A percentile compares a stretch with the other conserved stretches of the same genome.
Conservation (phyloP, 305 asterid species). For the Caryopteris hybrid region DNA sequence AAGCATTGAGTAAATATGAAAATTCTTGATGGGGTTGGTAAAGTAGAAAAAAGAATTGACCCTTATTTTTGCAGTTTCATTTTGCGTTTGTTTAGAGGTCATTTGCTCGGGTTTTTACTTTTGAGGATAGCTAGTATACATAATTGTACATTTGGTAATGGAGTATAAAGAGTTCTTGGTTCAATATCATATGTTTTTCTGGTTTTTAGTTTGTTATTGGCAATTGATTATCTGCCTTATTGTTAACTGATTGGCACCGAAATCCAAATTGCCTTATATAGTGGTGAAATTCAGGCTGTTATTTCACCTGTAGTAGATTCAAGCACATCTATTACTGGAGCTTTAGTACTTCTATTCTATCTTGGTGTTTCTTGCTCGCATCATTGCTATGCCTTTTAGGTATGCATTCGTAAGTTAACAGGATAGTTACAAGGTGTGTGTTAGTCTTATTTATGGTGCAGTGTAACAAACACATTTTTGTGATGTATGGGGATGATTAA, state of each 20-base stretch:
- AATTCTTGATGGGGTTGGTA: constrained; percentile 12
- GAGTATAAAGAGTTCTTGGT: constrained; percentile 12
- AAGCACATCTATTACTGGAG: not conserved
- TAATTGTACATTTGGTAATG: constrained; percentile 26
- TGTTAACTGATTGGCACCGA: not conserved
- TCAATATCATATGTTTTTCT: not conserved
- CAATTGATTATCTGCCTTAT: not conserved
- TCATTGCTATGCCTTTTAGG: not conserved
- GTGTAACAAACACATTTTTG: not conserved
- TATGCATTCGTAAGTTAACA: not conserved
- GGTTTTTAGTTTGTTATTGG: not conserved
- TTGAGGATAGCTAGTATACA: constrained; percentile 13
- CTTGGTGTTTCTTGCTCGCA: not conserved
- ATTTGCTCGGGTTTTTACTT: not conserved
- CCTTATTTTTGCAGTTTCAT: constrained; percentile 3
- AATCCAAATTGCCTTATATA: not conserved
- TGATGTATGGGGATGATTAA: not conserved
- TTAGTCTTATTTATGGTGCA: constrained; percentile 3
- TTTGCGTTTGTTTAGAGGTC: constrained; percentile 13
- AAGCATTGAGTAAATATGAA: constrained; percentile 32
- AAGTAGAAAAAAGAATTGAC: not conserved
- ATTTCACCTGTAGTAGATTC: not conserved
- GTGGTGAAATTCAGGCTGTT: not conserved
- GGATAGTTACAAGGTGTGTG: not conserved
- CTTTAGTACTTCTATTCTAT: not conserved